A percentile compares a stretch with the other conserved stretches of the same genome.
These are phyloP conservation scores for Vitis rotundifolia DNA, from an alignment of 164 flowering plant genomes.

Conservation along the genomic window DNA sequence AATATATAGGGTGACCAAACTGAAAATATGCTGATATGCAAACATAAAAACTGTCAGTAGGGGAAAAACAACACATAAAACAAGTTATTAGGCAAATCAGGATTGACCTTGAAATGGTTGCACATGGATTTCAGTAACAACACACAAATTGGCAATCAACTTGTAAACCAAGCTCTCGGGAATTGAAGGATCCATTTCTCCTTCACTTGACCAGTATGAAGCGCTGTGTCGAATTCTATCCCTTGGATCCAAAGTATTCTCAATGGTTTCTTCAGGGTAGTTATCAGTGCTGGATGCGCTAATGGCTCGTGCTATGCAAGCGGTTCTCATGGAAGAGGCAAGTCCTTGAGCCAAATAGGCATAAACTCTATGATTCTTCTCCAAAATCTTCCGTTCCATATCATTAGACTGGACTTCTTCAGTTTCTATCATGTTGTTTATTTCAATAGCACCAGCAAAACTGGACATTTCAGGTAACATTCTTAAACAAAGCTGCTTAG, in stretches of 20 bases:
- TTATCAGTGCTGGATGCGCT: conserved; percentile 76
- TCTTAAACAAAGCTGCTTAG: conserved; percentile 51
- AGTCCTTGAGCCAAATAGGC: conserved; percentile 48
- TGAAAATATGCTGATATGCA: conserved; percentile 45
- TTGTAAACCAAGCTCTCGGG: conserved; percentile 58
- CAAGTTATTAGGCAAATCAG: not conserved
- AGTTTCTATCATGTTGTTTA: conserved; percentile 18
- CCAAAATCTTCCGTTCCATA: conserved; percentile 27
- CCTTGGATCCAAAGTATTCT: conserved; percentile 52
- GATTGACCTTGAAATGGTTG: conserved; percentile 64
- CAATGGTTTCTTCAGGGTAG: conserved; percentile 55
- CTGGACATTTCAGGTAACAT: conserved; percentile 48
- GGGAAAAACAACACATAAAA: not conserved
- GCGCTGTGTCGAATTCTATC: conserved; percentile 32
- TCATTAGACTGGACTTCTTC: conserved; percentile 15
- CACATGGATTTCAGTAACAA: conserved; percentile 53
- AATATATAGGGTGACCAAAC: conserved; percentile 49
- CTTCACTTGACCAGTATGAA: conserved; percentile 78
- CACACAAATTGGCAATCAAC: conserved; percentile 43
- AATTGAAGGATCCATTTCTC: conserved; percentile 44
- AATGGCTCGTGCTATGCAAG: conserved; percentile 42
- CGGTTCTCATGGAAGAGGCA: conserved; percentile 14
- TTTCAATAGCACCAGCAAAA: conserved; percentile 29
- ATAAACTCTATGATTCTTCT: conserved; percentile 48
- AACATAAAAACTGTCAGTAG: conserved; percentile 2